Conservation (phyloP, 2,329 filamentous ascomycete species). For the Fusarium floridanum region DNA sequence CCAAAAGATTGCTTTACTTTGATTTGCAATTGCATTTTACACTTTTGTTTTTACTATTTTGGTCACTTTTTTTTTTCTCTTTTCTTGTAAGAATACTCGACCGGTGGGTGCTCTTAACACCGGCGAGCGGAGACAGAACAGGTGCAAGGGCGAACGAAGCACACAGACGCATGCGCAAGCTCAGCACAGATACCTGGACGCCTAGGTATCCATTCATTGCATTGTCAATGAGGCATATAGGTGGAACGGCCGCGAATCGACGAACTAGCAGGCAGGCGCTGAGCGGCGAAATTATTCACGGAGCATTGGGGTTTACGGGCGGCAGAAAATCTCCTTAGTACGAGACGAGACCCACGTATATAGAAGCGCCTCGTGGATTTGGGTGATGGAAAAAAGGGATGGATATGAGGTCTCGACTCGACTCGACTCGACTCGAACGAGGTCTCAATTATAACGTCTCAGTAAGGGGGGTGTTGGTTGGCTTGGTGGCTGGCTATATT, state of each 20-base stretch:
- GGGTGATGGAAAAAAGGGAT: slow-evolving; percentile 1
- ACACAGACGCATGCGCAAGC: slow-evolving; percentile 37
- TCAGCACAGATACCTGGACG: slow-evolving; percentile 19
- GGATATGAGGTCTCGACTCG: neutral
- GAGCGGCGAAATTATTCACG: slow-evolving; percentile 35
- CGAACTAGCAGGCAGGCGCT: slow-evolving; percentile 33
- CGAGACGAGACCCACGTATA: slow-evolving; percentile 34
- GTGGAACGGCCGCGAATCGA: slow-evolving; percentile 32
- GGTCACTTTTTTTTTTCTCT: slow-evolving; percentile 24
- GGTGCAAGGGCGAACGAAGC: slow-evolving; percentile 13
- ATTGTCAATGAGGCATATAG: slow-evolving; percentile 14
- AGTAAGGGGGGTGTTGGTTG: neutral
- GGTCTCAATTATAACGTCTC: neutral
- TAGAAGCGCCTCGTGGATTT: slow-evolving; percentile 26
- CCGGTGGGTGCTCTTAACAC: slow-evolving; percentile 26
- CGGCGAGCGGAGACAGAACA: slow-evolving; percentile 20
- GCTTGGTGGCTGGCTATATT: neutral
- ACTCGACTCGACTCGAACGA: neutral
- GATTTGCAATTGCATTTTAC: slow-evolving; percentile 21
- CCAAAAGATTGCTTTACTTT: slow-evolving; percentile 31
- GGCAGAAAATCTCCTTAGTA: slow-evolving; percentile 32
- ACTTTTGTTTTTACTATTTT: slow-evolving; percentile 17
- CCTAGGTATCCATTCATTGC: neutral
- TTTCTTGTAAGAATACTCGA: slow-evolving; percentile 41
- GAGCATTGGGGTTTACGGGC: slow-evolving; percentile 36